These are phyloP conservation scores for Sphaerosporella brunnea DNA, from an alignment of 495 filamentous ascomycete species.

Conservation along the genomic window DNA sequence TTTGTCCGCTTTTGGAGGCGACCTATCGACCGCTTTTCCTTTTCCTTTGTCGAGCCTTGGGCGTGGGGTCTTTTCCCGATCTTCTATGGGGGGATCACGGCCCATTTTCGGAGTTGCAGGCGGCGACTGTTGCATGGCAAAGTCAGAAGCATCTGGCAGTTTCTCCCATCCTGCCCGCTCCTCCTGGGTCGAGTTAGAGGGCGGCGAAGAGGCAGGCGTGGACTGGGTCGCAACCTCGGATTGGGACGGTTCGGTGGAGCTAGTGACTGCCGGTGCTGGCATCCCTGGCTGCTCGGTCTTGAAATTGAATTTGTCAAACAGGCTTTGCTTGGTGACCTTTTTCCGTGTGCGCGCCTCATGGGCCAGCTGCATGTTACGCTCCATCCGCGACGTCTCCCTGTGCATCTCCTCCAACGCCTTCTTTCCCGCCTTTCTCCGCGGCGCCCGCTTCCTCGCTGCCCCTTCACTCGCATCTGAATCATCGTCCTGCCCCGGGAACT, in stretches of 20 bases:
- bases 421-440: conserved; percentile 77
- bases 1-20: conserved; percentile 13
- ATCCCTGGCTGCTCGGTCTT: conserved; percentile 26
- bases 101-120: not conserved
- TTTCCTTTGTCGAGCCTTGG: conserved; percentile 38
- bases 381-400: conserved; percentile 73
- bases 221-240: not conserved
- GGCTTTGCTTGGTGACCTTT: conserved; percentile 67
- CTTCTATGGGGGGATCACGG: too few relatives aligned
- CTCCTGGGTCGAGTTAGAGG: not conserved
- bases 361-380: conserved; percentile 73
- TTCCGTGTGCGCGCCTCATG: conserved; percentile 82
- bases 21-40: conserved; percentile 31
- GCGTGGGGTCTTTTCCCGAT: conserved; percentile 11
- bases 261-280: not conserved
- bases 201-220: not conserved
- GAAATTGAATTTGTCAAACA: conserved; percentile 75
- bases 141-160: not conserved
- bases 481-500: too few relatives aligned
- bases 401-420: conserved; percentile 93
- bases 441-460: conserved; percentile 34
- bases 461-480: too few relatives aligned
- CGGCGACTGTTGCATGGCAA: not conserved
- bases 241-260: not conserved
- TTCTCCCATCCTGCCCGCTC: not conserved